phyloP scores from a whole-genome alignment of 306 rosid species.

The Lathyrus aphaca region DNA sequence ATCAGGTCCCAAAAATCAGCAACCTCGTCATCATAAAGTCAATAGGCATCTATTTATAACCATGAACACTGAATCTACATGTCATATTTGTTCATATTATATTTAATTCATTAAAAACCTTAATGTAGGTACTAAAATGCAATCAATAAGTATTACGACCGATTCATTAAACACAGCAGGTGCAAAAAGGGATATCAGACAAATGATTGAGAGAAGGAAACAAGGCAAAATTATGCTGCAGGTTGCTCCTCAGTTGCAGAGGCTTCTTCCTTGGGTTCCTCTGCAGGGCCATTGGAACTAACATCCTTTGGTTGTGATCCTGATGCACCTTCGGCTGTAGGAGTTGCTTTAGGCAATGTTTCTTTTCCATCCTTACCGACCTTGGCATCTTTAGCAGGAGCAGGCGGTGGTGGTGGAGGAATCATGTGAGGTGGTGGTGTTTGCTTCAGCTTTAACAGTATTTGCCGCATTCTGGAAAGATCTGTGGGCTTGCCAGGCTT shows the following conservation, averaged over 20 bases:
- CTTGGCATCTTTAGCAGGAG: slow-evolving; percentile 69
- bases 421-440: slow-evolving; percentile 98
- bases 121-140: slow-evolving; percentile 41
- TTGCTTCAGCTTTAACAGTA: slow-evolving; percentile 91
- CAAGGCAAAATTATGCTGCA: slow-evolving; percentile 44
- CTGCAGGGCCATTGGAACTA: slow-evolving; percentile 57
- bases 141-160: slow-evolving; percentile 47
- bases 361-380: slow-evolving; percentile 70
- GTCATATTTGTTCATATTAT: slow-evolving; percentile 40
- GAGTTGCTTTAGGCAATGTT: slow-evolving; percentile 56
- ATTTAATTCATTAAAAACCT: slow-evolving; percentile 46
- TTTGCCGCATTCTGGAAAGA: slow-evolving; percentile 88
- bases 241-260: slow-evolving; percentile 55
- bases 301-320: slow-evolving; percentile 59
- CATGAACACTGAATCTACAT: slow-evolving; percentile 45
- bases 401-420: slow-evolving; percentile 94
- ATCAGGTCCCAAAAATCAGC: neutral
- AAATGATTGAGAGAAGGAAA: slow-evolving; percentile 30
- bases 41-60: slow-evolving; percentile 32
- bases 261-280: slow-evolving; percentile 55
- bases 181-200: slow-evolving; percentile 33
- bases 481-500: slow-evolving; percentile 99
- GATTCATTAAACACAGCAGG: slow-evolving; percentile 40
- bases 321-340: slow-evolving; percentile 57
- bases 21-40: neutral